Evolutionary conservation across 305 asterid species (phyloP), one percentile per base, ranked within the genome.

Genomic region (Rubia tinctorum): DNA sequence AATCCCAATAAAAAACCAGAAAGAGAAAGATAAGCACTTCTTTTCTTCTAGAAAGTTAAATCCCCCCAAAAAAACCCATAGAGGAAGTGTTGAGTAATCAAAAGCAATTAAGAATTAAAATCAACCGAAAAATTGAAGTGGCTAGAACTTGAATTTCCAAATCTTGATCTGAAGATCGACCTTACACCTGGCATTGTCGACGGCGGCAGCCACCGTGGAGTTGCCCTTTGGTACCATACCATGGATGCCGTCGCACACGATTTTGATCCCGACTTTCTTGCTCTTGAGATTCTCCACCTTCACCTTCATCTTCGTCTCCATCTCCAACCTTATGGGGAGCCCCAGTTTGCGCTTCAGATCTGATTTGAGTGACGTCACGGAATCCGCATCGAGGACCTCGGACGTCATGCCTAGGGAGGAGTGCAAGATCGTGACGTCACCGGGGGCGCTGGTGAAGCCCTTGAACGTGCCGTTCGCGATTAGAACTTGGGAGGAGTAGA

Each of bases 131-230:
- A 59, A 8, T 23, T 8, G 65, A 22, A 8, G 30, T 11, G 39
- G 14, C 80, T 80, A 90, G 69, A 93, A 88, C 5, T 87, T 89
- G 86, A 90, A 85, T 86, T 89, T 93, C 88, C 85, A 86, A 91
- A 93, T 87, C 90, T 88, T 93, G 89, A 93, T 68, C 80, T 86
- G 84, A 66, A 90, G 89, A 87, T 90, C 96, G 78, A 90, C 97
- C 89, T 84, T 83, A 79, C 98, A 93, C 72, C 86, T 82, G 0
- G 92, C 96, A 10, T 77, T 78, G 20, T 81, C 20, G 10, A 83
- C 78, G 66, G 90, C 64, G 39, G 95, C 92, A 17, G 78, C 78
- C 0, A 79, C 82, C 18, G 94, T 83, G 76, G 62, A 73, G 86
- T 83, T 93, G 8, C 89, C 94, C 84, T 75, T 86, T 10, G 96